Percentiles rank a stretch among this genome's conserved stretches.
phyloP scores from a whole-genome alignment of 2,329 filamentous ascomycete species.

The Trichoderma gracile region DNA sequence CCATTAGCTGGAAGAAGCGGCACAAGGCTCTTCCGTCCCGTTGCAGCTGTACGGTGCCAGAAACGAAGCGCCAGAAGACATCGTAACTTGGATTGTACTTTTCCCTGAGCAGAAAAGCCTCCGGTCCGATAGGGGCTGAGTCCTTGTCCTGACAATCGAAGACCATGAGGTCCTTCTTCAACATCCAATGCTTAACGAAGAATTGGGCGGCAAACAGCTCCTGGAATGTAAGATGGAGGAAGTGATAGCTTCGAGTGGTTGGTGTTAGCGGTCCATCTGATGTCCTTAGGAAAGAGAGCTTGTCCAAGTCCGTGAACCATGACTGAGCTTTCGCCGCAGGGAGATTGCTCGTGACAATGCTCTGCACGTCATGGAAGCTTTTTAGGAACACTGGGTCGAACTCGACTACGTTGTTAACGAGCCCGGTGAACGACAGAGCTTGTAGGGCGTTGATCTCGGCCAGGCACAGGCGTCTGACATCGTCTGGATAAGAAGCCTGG shows the following conservation, averaged over 20 bases:
- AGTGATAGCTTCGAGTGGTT: not conserved
- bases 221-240: not conserved
- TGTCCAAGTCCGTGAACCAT: not conserved
- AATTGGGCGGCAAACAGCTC: conserved; percentile 4
- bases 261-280: not conserved
- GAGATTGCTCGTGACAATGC: not conserved
- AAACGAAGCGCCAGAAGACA: not conserved
- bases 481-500: not conserved
- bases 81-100: not conserved
- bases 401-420: not conserved
- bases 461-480: not conserved
- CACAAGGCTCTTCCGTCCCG: not conserved
- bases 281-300: not conserved
- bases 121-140: not conserved
- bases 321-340: not conserved
- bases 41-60: not conserved
- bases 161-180: not conserved
- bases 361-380: not conserved
- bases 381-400: not conserved
- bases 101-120: not conserved
- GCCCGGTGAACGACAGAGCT: not conserved
- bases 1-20: not conserved
- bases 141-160: not conserved
- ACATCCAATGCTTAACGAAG: not conserved
- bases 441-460: not conserved